Base-by-base conservation (phyloP, 345 rosid genomes). In the Bruguiera sexangula region DNA sequence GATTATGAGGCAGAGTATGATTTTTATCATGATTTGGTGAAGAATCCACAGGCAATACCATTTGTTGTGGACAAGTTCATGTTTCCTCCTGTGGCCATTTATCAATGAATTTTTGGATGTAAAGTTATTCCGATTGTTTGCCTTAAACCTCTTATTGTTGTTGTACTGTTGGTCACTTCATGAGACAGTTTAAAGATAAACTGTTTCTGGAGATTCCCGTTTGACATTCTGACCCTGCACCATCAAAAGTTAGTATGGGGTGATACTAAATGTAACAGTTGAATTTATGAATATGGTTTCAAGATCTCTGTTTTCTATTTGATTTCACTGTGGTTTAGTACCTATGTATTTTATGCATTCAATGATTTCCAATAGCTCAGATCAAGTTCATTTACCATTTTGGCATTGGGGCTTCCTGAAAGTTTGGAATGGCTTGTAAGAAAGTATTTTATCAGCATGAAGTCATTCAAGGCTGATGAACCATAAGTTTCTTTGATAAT, bases 1-100 rank as follows among this genome's bases (percentile, higher is more conserved):
- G 97, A 94, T 76, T 94, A 94, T 64, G 86, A 79, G 66, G 97
- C 97, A 0, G 98, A 94, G 64, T 94, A 94, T 53, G 88, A 58
- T 10, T 70, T 91, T 62, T 94, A 91, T 65, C 83, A 19, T 0
- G 97, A 91, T 72, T 30, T 94, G 71, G 81, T 81, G 70, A 67
- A 70, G 65, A 80, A 78, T 72, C 93, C 88, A 1, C 78, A 5
- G 66, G 87, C 83, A 6, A 73, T 94, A 60, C 98, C 98, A 0
- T 94, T 94, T 83, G 73, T 94, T 66, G 80, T 88, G 0, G 83
- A 79, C 69, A 68, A 59, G 66, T 91, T 89, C 78, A 81, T 69
- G 85, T 79, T 89, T 59, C 96, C 97, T 74, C 84, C 86, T 37
- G 84, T 88, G 63, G 79, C 76, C 53, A 81, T 91, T 66, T 84